These are phyloP conservation scores for Talaromyces stipitatus DNA, from an alignment of 495 filamentous ascomycete species.

Conservation along the genomic window DNA sequence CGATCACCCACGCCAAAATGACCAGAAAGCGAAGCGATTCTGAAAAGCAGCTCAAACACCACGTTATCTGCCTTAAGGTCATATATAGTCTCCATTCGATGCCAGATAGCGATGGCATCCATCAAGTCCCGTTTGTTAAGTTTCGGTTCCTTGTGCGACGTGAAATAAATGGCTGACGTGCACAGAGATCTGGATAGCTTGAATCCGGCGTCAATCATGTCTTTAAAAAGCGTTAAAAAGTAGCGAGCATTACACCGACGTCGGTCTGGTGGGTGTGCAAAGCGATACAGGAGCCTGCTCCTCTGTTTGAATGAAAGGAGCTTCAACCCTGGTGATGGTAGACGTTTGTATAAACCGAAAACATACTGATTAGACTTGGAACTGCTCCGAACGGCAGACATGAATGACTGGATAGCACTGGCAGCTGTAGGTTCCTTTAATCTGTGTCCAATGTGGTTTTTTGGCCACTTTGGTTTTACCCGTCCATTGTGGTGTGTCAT, in stretches of 20 bases:
- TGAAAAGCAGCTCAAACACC: slow-evolving; percentile 89
- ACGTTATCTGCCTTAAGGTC: slow-evolving; percentile 55
- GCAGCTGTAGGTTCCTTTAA: neutral
- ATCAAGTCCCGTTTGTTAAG: slow-evolving; percentile 59
- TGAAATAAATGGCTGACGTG: slow-evolving; percentile 76
- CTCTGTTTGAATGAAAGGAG: slow-evolving; percentile 52
- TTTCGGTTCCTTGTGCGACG: slow-evolving; percentile 57
- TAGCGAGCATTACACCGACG: slow-evolving; percentile 48
- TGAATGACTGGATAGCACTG: slow-evolving; percentile 25
- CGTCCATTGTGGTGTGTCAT: neutral
- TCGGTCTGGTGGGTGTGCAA: slow-evolving; percentile 45
- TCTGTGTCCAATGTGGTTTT: neutral
- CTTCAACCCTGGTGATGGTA: slow-evolving; percentile 59
- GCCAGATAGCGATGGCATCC: slow-evolving; percentile 73
- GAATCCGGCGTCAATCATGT: slow-evolving; percentile 62
- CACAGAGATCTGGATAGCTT: slow-evolving; percentile 61
- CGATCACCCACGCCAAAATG: slow-evolving; percentile 78
- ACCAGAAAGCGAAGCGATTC: slow-evolving; percentile 74
- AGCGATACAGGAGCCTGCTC: slow-evolving; percentile 55
- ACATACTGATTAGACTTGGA: slow-evolving; percentile 44
- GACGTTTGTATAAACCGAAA: slow-evolving; percentile 50
- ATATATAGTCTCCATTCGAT: slow-evolving; percentile 73
- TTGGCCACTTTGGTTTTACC: neutral
- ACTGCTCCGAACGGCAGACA: slow-evolving; percentile 31
- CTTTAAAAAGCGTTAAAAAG: slow-evolving; percentile 75